Base-by-base conservation (phyloP, 108 stramenopile species). In the Fragilaria radians region DNA sequence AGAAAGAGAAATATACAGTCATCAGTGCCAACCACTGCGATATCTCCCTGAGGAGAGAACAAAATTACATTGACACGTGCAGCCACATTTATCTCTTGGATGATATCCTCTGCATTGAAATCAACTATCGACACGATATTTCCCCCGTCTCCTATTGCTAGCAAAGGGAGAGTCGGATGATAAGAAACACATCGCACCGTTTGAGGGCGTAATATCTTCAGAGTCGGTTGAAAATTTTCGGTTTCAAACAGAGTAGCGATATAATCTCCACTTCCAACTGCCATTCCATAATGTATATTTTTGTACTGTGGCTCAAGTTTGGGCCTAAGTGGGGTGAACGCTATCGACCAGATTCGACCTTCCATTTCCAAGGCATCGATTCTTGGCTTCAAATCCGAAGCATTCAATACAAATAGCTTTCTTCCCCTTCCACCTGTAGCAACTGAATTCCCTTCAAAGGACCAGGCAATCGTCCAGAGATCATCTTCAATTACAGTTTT, bases 21-120 rank as follows among this genome's bases (percentile, higher is more conserved):
- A 52, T 73, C 72, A n/a, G 66, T 71, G 2, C 63, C 72, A 32
- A 73, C 66, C 0, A 63, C 42, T 17, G 67, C 36, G 52, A 52
- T 62, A 30, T 68, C 67, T 4, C 72, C 72, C 0, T 29, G 29
- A 1, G 72, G 72, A 33, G 65, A 66, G 32, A 73, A 73, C 0
- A 14, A 42, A 18, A 73, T 11, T 0, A 48, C 11, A 36, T 73
- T 73, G 1, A 73, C 33, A 5, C 72, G 65, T 18, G 31, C 61
- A 26, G 47, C 72, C 19, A 66, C 45, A 5, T 55, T 19, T 1
- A 73, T 51, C 14, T 66, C 59, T 18, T 48, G n/a, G 25, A 73
- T 3, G 1, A 46, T 57, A 46, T 66, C 61, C 29, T 66, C 72
- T 51, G 9, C 33, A 26, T 36, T 24, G 29, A 59, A 60, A 34